Conservation (phyloP, 1,139 yeast genomes). For the Pichia sorboxylosa region DNA sequence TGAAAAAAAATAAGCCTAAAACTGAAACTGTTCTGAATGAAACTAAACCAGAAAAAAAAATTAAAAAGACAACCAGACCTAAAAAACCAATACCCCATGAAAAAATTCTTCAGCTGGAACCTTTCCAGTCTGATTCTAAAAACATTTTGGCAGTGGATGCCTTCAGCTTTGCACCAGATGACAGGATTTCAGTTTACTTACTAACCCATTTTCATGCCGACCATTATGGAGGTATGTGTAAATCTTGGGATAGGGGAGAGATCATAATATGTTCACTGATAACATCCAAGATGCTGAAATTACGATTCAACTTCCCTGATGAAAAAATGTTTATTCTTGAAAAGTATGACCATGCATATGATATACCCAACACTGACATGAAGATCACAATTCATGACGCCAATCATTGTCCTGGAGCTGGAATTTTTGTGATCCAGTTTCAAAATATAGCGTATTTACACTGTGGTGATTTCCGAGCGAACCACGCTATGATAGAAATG, state of each 20-base stretch:
- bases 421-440: constrained; percentile 58
- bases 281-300: constrained; percentile 39
- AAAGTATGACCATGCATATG: constrained; percentile 17
- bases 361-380: constrained; percentile 34
- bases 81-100: constrained; percentile 41
- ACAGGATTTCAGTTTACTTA: constrained; percentile 39
- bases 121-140: not conserved
- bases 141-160: constrained; percentile 54
- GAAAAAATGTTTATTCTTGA: constrained; percentile 35
- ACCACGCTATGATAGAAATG: constrained; percentile 31
- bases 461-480: constrained; percentile 88
- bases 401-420: constrained; percentile 95
- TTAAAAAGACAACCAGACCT: constrained; percentile 13
- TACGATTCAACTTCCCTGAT: constrained; percentile 7
- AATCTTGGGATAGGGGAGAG: constrained; percentile 56
- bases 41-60: not conserved
- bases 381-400: constrained; percentile 65
- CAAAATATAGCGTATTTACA: constrained; percentile 37
- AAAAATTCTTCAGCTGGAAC: constrained; percentile 38
- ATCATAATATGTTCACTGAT: constrained; percentile 59
- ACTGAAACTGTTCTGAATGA: not conserved
- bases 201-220: constrained; percentile 85
- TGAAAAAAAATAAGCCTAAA: not conserved
- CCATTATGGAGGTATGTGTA: constrained; percentile 79
- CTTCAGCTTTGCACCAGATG: constrained; percentile 42